These are phyloP conservation scores for Protea cynaroides DNA, from an alignment of 164 flowering plant genomes.

Conservation along the genomic window DNA sequence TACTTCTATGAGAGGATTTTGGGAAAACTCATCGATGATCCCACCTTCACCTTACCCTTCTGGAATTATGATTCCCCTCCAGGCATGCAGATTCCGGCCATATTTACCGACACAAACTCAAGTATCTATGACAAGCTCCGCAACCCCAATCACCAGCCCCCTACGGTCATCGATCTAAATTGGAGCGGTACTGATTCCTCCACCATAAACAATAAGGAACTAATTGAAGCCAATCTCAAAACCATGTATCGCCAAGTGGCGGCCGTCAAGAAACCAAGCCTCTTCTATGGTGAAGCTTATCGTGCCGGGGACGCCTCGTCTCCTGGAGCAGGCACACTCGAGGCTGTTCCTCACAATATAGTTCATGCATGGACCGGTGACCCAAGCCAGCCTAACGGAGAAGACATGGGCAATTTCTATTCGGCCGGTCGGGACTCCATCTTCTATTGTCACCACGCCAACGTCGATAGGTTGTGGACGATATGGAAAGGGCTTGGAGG, in stretches of 20 bases:
- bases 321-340: conserved; percentile 29
- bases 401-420: conserved; percentile 70
- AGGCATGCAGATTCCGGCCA: conserved; percentile 53
- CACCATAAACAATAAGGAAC: background rate
- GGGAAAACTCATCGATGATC: conserved; percentile 54
- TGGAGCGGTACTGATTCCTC: conserved; percentile 9
- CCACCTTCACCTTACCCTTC: conserved; percentile 49
- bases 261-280: conserved; percentile 12
- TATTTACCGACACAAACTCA: conserved; percentile 26
- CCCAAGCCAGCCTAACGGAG: conserved; percentile 39
- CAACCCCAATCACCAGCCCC: conserved; percentile 20
- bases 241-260: conserved; percentile 23
- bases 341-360: conserved; percentile 29
- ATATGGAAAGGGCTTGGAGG: conserved; percentile 51
- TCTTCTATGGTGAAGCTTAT: conserved; percentile 28
- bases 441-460: conserved; percentile 54
- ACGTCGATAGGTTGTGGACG: conserved; percentile 59
- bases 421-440: conserved; percentile 62
- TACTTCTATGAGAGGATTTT: conserved; percentile 44
- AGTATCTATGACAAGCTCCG: conserved; percentile 33
- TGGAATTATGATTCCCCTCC: conserved; percentile 67
- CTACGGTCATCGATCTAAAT: conserved; percentile 15
- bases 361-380: conserved; percentile 36
- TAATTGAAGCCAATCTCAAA: background rate
- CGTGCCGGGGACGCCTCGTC: conserved; percentile 23